A percentile compares a stretch with the other conserved stretches of the same genome.
These are phyloP conservation scores for Colletotrichum falcatum DNA, from an alignment of 2,329 filamentous ascomycete genomes.

Conservation along the genomic window DNA sequence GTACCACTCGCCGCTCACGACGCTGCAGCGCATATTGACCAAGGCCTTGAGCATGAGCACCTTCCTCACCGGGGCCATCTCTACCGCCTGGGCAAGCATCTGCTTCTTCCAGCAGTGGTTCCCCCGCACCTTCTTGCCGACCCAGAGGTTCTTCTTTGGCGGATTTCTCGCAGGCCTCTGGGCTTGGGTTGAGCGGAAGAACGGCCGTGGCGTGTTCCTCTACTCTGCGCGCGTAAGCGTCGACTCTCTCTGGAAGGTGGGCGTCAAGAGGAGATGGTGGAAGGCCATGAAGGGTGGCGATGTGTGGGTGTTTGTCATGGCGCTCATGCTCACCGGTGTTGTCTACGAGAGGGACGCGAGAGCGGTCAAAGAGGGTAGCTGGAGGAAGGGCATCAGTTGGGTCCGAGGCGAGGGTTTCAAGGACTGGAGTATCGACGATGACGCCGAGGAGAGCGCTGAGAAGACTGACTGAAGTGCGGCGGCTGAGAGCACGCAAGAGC, in stretches of 20 bases:
- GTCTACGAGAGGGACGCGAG: constrained; percentile 80
- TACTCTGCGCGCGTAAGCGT: constrained; percentile 83
- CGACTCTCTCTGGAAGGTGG: constrained; percentile 91
- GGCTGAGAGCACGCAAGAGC: not conserved
- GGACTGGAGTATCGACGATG: constrained; percentile 71
- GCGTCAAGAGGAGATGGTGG: constrained; percentile 92
- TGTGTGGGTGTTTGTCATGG: constrained; percentile 83
- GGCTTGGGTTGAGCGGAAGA: constrained; percentile 78
- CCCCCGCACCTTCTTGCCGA: constrained; percentile 79
- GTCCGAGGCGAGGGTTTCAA: constrained; percentile 80
- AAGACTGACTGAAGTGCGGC: constrained; percentile 23
- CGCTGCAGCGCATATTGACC: constrained; percentile 74
- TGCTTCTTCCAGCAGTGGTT: constrained; percentile 89
- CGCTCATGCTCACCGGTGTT: constrained; percentile 81
- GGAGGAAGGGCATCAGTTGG: constrained; percentile 80
- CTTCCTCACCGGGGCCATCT: constrained; percentile 85
- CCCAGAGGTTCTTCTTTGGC: constrained; percentile 89
- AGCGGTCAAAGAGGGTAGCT: constrained; percentile 73
- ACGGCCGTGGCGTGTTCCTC: constrained; percentile 77
- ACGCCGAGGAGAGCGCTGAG: constrained; percentile 54
- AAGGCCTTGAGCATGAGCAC: constrained; percentile 79
- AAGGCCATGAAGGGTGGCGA: constrained; percentile 84
- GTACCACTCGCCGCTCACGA: constrained; percentile 75
- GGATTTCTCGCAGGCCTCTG: constrained; percentile 89
- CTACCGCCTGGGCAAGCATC: constrained; percentile 87